Conservation (phyloP, 2,329 filamentous ascomycete species). For the Aspergillus tubingensis region DNA sequence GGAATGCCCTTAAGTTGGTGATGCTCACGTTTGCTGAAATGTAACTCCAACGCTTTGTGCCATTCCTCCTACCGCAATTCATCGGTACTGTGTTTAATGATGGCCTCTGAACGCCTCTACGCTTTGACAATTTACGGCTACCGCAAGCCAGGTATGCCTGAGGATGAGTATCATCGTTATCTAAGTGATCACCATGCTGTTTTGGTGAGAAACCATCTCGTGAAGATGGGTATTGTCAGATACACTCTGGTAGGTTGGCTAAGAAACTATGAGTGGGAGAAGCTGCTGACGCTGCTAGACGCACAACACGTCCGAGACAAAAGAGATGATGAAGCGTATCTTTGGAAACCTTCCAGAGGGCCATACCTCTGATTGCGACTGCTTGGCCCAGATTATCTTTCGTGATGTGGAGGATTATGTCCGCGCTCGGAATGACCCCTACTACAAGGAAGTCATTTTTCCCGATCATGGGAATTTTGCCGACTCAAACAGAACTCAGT, state of each 20-base stretch:
- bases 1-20: not conserved
- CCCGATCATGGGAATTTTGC: conserved; percentile 10
- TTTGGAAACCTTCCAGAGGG: not conserved
- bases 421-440: conserved; percentile 5
- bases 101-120: conserved; percentile 2
- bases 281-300: not conserved
- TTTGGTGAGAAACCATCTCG: conserved; percentile 6
- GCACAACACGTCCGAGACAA: conserved; percentile 8
- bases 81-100: not conserved
- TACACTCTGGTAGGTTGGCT: conserved; percentile 4
- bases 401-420: conserved; percentile 10
- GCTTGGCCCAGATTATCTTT: conserved; percentile 6
- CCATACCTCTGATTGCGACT: conserved; percentile 7
- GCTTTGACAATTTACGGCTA: conserved; percentile 3
- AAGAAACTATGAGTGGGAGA: not conserved
- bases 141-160: conserved; percentile 7
- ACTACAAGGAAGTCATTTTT: conserved; percentile 7
- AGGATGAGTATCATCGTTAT: conserved; percentile 11
- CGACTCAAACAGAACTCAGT: not conserved
- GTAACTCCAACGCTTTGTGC: not conserved
- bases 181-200: conserved; percentile 7
- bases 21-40: not conserved
- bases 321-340: not conserved
- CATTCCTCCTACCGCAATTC: not conserved
- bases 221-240: not conserved